Percentiles rank a stretch among this genome's conserved stretches.
These are phyloP conservation scores for Phenoliferia sp. DNA, from an alignment of 1,284 basidiomycete species.

Conservation along the genomic window DNA sequence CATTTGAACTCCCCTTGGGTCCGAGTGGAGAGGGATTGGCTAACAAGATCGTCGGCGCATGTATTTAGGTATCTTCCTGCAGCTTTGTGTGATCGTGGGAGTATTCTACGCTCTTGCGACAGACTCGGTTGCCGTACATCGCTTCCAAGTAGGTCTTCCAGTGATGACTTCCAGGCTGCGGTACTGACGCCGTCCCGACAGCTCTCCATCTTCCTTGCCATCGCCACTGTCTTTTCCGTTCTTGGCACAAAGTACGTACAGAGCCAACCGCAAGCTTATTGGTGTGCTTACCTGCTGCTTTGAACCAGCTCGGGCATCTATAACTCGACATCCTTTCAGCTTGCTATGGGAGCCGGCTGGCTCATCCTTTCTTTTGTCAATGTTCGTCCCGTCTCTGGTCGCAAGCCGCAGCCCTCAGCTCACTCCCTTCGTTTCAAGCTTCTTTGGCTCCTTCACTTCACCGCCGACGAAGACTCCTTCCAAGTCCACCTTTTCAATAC, in stretches of 20 bases:
- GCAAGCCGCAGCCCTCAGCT: no score
- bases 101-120: conserved; percentile 75
- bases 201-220: conserved; percentile 77
- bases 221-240: conserved; percentile 83
- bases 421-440: conserved; percentile 51
- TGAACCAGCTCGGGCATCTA: conserved; percentile 48
- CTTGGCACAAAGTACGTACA: conserved; percentile 57
- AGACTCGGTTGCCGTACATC: conserved; percentile 76
- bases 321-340: conserved; percentile 42
- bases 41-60: neutral
- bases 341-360: conserved; percentile 86
- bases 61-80: conserved; percentile 48
- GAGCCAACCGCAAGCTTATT: no score
- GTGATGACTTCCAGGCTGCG: neutral
- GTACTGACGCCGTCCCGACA: conserved; percentile 45
- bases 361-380: conserved; percentile 80
- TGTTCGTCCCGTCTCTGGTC: conserved; percentile 43
- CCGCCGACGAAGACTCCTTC: conserved; percentile 88
- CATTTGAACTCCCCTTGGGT: conserved; percentile 49
- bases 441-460: conserved; percentile 93
- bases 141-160: conserved; percentile 50
- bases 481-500: conserved; percentile 76
- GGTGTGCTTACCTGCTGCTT: conserved; percentile 32
- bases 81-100: conserved; percentile 73
- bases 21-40: neutral